Base-by-base conservation (phyloP, 805 yeast genomes). In the Metschnikowia proteae region DNA sequence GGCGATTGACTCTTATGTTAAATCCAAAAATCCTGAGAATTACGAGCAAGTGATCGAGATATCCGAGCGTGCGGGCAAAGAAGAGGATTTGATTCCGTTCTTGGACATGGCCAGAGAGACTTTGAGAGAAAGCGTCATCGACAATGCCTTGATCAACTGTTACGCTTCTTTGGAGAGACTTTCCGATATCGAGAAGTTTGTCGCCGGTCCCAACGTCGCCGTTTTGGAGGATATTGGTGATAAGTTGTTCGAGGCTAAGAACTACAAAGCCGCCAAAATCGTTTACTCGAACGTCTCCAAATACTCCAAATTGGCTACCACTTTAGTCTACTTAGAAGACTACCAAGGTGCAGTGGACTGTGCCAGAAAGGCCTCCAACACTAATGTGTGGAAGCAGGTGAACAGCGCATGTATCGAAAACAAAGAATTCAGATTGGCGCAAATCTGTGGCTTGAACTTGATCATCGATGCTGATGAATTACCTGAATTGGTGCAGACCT, bases 331-430 rank as follows among this genome's bases (percentile, higher is more conserved):
- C 74, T 75, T 94, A 62, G 83, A 82, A 47, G 97, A 94, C 66
- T 91, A 89, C 68, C 97, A 94, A 73, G 83, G 88, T 48, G 99
- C 99, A 45, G 99, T 94, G 54, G 98, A 94, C 64, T 90, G 97
- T 70, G 99, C 99, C 23, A 86, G 99, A 76, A 94, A 92, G 73
- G 98, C 99, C 3, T 87, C 96, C 32, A 90, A 89, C 68, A 81
- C 86, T 52, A 80, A 79, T 63, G 99, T 94, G 36, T 94, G 99
- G 99, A 94, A 90, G 71, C 95, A 91, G 71, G 99, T 94, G 45
- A 89, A 90, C 71, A 88, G 84, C 66, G 99, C 97, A 23, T 94
- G 99, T 81, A 84, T 94, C 67, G 96, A 84, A 59, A 87, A 88
- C 73, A 84, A 84, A 65, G 99, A 94, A 71, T 94, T 94, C 79